Conservation (phyloP, 257 asterid genomes). For the Solanum pennellii region DNA sequence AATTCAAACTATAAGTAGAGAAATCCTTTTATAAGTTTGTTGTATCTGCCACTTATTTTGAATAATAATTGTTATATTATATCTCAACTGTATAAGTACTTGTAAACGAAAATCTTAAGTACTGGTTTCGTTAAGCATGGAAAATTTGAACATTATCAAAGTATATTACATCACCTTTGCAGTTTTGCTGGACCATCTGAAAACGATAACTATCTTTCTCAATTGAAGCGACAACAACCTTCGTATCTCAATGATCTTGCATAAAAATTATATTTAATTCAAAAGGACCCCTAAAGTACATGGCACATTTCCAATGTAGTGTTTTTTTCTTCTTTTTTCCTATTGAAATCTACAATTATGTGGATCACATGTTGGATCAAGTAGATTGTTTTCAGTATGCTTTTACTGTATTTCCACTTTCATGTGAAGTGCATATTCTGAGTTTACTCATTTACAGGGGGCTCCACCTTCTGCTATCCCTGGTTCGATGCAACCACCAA, state of each 20-base stretch:
- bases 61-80: neutral
- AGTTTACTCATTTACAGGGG: constrained; percentile 36
- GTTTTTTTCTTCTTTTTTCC: neutral
- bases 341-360: neutral
- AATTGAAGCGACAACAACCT: neutral
- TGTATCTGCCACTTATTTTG: neutral
- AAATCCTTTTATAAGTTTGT: neutral
- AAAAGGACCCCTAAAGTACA: neutral
- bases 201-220: neutral
- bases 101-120: neutral
- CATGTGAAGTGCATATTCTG: constrained; percentile 8
- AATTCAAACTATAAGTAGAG: neutral
- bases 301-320: neutral
- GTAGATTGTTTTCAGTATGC: neutral
- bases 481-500: constrained; percentile 59
- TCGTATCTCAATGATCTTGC: neutral
- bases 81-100: neutral
- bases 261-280: neutral
- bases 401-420: neutral
- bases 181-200: neutral
- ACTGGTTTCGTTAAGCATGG: neutral
- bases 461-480: constrained; percentile 57
- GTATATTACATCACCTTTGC: neutral
- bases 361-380: neutral
- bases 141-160: neutral